phyloP scores from a whole-genome alignment of 2,329 filamentous ascomycete genomes.

The Scleromitrula shiraiana region DNA sequence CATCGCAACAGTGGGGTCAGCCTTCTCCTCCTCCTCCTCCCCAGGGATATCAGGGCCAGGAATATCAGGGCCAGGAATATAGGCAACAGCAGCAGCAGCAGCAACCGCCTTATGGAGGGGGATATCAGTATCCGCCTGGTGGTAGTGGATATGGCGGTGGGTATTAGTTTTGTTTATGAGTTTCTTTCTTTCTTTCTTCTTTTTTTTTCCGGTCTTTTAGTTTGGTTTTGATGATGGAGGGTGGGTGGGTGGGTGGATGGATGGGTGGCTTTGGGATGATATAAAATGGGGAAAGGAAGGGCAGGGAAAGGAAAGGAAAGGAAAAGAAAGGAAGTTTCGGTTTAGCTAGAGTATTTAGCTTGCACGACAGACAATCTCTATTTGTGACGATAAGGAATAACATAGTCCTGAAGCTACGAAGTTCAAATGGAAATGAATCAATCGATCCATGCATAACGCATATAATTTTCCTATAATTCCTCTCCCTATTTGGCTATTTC shows the following conservation, averaged over 20 bases:
- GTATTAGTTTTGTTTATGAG: background rate
- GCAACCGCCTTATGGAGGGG: conserved; percentile 15
- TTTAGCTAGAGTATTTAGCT: too few species aligned
- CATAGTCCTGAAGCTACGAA: too few species aligned
- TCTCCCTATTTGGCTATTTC: too few species aligned
- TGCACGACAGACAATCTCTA: too few species aligned
- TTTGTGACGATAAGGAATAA: too few species aligned
- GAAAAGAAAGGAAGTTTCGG: background rate
- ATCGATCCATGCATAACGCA: too few species aligned
- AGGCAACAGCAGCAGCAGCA: conserved; percentile 10
- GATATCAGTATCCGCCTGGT: conserved; percentile 1
- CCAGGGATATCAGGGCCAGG: background rate
- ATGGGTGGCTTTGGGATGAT: background rate
- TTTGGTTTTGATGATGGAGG: background rate
- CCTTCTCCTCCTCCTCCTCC: background rate
- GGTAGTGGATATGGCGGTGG: conserved; percentile 3
- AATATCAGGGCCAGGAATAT: conserved; percentile 9
- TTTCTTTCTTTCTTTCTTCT: background rate
- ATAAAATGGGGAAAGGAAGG: too few species aligned
- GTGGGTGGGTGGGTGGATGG: background rate
- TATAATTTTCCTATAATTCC: too few species aligned
- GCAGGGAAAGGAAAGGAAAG: background rate
- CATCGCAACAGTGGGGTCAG: conserved; percentile 2
- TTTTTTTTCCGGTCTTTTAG: too few species aligned
- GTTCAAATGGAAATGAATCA: too few species aligned